Evolutionary conservation across 164 flowering plant species (phyloP).

Genomic region (Tetracentron sinense): DNA sequence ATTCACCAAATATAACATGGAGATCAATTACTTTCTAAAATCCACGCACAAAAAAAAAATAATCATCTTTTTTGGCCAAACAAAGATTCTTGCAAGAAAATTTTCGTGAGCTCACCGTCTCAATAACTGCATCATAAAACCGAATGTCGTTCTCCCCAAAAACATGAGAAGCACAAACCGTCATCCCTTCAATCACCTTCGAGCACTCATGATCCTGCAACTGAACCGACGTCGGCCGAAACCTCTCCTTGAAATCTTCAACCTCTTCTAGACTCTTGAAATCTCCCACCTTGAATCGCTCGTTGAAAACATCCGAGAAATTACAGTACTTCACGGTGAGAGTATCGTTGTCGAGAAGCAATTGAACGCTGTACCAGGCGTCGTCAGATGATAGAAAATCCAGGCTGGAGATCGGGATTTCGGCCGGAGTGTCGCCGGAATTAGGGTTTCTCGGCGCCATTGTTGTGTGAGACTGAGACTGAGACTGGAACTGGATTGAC

Average conservation of each 20-base stretch:
- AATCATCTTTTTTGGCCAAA: not conserved
- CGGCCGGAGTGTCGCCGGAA: not conserved
- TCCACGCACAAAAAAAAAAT: no score
- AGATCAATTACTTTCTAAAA: no score
- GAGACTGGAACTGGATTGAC: no score
- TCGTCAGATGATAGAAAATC: conserved; percentile 41
- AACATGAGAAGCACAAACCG: conserved; percentile 32
- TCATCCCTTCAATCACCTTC: conserved; percentile 20
- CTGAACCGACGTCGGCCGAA: conserved; percentile 42
- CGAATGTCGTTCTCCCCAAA: conserved; percentile 21
- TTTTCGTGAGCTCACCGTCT: conserved; percentile 18
- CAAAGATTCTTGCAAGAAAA: not conserved
- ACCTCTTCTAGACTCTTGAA: conserved; percentile 26
- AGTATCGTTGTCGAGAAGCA: conserved; percentile 13
- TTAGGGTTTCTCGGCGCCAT: not conserved
- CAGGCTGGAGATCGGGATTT: not conserved
- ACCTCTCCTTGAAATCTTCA: conserved; percentile 24
- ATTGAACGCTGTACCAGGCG: conserved; percentile 47
- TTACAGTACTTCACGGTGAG: conserved; percentile 27
- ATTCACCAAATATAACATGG: no score
- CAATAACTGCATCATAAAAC: conserved; percentile 51
- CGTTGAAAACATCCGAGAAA: conserved; percentile 19
- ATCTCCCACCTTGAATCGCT: conserved; percentile 8
- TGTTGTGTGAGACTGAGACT: no score
- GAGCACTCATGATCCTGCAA: conserved; percentile 48